These are phyloP conservation scores for Cladosporium sp. DNA, from an alignment of 2,329 filamentous ascomycete genomes.

Conservation along the genomic window DNA sequence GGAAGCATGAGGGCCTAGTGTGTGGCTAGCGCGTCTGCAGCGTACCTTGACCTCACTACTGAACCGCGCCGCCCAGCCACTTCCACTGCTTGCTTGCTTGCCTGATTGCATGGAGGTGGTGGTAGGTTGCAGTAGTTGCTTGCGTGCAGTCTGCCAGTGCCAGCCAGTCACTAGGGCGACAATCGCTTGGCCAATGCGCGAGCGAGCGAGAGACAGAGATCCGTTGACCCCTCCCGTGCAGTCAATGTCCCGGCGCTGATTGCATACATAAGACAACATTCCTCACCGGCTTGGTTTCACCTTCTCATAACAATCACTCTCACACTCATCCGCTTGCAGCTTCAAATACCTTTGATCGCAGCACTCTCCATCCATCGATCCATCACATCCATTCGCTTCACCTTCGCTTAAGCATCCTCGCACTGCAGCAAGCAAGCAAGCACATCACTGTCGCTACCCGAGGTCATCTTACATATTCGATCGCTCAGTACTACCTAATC, in stretches of 20 bases:
- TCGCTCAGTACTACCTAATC: constrained; percentile 4
- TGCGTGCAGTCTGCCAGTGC: neutral
- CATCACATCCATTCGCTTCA: constrained; percentile 4
- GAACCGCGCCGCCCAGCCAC: constrained; percentile 12
- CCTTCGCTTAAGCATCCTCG: constrained; percentile 15
- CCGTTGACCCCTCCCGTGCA: constrained; percentile 9
- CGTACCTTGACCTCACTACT: constrained; percentile 5
- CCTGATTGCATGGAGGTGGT: neutral
- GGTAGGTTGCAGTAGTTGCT: neutral
- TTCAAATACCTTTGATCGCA: constrained; percentile 10
- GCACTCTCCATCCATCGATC: constrained; percentile 2
- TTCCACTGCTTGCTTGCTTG: neutral
- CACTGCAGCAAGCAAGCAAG: constrained; percentile 18
- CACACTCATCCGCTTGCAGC: constrained; percentile 9
- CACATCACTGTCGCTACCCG: constrained; percentile 20
- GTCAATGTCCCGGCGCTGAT: constrained; percentile 4
- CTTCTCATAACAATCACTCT: constrained; percentile 11
- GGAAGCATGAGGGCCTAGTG: constrained; percentile 9
- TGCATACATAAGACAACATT: constrained; percentile 18
- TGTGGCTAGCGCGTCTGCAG: constrained; percentile 8
- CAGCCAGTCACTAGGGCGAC: constrained; percentile 7
- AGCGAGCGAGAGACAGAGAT: neutral
- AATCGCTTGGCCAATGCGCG: constrained; percentile 11
- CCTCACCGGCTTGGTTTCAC: constrained; percentile 6
- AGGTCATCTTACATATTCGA: constrained; percentile 20